Conservation (phyloP, 495 filamentous ascomycete species). For the Aspergillus nanangensis region DNA sequence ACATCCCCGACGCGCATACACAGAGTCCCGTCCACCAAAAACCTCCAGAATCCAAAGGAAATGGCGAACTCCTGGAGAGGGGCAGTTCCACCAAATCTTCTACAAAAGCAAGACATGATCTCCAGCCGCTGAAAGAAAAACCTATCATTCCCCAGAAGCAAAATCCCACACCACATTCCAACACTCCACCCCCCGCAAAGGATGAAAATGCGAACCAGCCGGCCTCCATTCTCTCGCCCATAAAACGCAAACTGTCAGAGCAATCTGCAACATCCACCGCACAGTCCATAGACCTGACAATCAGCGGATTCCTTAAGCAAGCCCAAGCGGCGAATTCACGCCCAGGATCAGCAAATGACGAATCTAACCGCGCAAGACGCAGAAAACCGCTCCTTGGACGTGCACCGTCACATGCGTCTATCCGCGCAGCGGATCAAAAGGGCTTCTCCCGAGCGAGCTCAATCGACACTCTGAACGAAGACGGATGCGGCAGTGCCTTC, state of each 20-base stretch:
- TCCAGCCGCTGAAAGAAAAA: slow-evolving; percentile 13
- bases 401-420: slow-evolving; percentile 38
- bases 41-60: slow-evolving; percentile 11
- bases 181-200: slow-evolving; percentile 2
- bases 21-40: slow-evolving; percentile 20
- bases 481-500: slow-evolving; percentile 43
- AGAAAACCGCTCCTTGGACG: slow-evolving; percentile 47
- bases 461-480: slow-evolving; percentile 52
- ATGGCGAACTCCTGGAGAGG: not conserved
- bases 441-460: slow-evolving; percentile 45
- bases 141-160: slow-evolving; percentile 21
- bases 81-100: not conserved
- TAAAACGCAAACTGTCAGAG: slow-evolving; percentile 16
- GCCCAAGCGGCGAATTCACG: slow-evolving; percentile 36
- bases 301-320: slow-evolving; percentile 38
- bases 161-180: slow-evolving; percentile 12
- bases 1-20: not conserved
- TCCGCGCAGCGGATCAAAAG: slow-evolving; percentile 14
- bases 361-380: slow-evolving; percentile 17
- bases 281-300: slow-evolving; percentile 31
- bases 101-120: not conserved
- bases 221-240: not conserved
- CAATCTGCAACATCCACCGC: slow-evolving; percentile 11
- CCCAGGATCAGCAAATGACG: slow-evolving; percentile 11
- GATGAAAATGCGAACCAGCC: not conserved